Conservation (phyloP, 1,139 yeast genomes). For the Yamadazyma blattariae region DNA sequence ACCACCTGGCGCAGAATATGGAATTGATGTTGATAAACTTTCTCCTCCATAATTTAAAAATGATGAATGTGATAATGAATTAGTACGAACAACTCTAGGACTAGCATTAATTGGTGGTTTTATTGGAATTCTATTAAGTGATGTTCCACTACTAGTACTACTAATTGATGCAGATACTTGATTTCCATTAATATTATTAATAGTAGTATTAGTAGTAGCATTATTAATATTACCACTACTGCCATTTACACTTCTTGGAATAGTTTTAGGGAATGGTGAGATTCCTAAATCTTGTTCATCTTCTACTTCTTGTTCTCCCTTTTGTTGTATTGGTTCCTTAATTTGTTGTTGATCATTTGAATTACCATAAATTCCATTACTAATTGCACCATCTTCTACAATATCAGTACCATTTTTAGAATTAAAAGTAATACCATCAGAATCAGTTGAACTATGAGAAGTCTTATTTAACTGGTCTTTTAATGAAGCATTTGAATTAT, state of each 20-base stretch:
- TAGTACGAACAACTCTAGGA: conserved; percentile 43
- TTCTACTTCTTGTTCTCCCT: background rate
- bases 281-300: conserved; percentile 8
- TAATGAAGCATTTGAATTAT: conserved; percentile 22
- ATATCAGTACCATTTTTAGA: conserved; percentile 5
- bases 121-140: conserved; percentile 17
- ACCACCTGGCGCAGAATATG: conserved; percentile 72
- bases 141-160: conserved; percentile 1
- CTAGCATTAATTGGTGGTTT: conserved; percentile 28
- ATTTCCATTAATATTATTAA: background rate
- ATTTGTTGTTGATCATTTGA: background rate
- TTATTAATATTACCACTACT: background rate
- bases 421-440: conserved; percentile 17
- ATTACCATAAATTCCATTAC: background rate
- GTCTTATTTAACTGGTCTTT: conserved; percentile 12
- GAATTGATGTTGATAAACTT: conserved; percentile 61
- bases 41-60: conserved; percentile 35
- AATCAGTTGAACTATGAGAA: conserved; percentile 14
- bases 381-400: background rate
- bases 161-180: background rate
- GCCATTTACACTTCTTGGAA: background rate
- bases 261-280: conserved; percentile 2
- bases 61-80: conserved; percentile 43
- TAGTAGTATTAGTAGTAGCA: too few species aligned
- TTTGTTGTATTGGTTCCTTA: background rate